Conservation (phyloP, 164 flowering plant genomes). For the Piper betle region DNA sequence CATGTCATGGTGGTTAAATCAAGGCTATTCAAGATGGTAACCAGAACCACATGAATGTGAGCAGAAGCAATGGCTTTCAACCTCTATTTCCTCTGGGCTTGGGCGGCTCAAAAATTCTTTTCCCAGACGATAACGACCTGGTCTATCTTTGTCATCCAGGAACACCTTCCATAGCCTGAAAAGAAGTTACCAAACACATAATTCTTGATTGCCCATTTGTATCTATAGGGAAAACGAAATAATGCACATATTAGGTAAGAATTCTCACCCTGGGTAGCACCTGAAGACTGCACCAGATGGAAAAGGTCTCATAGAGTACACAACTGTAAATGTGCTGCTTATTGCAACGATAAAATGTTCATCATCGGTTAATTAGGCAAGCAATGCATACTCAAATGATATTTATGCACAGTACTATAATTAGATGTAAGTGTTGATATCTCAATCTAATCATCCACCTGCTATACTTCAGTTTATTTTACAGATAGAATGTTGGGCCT, state of each 20-base stretch:
- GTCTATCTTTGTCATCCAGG: slow-evolving; percentile 87
- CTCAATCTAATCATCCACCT: background rate
- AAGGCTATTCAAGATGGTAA: background rate
- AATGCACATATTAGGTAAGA: background rate
- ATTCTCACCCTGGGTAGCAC: slow-evolving; percentile 87
- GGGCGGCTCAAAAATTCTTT: slow-evolving; percentile 77
- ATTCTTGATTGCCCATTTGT: background rate
- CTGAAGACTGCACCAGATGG: slow-evolving; percentile 84
- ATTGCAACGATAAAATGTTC: slow-evolving; percentile 1
- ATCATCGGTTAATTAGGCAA: background rate
- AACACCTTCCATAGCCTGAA: slow-evolving; percentile 85
- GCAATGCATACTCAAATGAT: background rate
- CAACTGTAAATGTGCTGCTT: slow-evolving; percentile 72
- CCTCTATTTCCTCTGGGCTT: slow-evolving; percentile 85
- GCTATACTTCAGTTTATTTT: background rate
- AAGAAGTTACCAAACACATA: background rate
- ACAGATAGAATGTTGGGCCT: background rate
- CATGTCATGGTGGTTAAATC: too few relatives aligned
- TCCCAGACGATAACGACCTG: slow-evolving; percentile 68
- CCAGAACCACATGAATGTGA: background rate
- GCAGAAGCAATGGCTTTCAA: slow-evolving; percentile 2
- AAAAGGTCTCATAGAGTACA: slow-evolving; percentile 87
- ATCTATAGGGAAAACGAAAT: background rate
- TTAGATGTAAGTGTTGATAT: background rate
- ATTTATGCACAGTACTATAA: background rate